Base-by-base conservation (phyloP, 495 filamentous ascomycete genomes). In the Penicillium mononematosum region DNA sequence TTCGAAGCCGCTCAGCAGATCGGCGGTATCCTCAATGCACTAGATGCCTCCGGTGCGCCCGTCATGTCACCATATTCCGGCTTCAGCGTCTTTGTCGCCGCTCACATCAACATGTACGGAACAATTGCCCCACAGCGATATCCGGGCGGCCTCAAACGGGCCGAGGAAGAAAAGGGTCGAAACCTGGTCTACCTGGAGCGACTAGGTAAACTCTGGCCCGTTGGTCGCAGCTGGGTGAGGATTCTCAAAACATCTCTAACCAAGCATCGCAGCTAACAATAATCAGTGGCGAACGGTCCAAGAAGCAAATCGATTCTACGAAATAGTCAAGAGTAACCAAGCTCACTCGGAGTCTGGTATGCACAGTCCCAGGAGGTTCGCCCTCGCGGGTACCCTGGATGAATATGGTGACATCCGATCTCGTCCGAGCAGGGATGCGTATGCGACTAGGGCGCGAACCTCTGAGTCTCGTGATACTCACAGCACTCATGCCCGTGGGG, bases 41-140 rank as follows among this genome's bases (percentile, higher is more conserved):
- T 78, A 5, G 72, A 75, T 32, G 63, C 67, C 45, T 76, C 71
- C 1, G 62, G 62, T 19, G 68, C 75, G 7, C 62, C 73, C 0
- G 70, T 78, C 2, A 76, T 78, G 55, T 75, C 73, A 2, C 74
- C 75, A 8, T 78, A 78, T 47, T 72, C 73, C 3, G 75, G 75
- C 10, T 78, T 76, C 54, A 78, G 75, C 34, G 71, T 76, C 34
- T 78, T 78, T 42, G 75, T 78, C 6, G 71, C 73, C 6, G 75
- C 71, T 7, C 75, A 78, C 41, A 72, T 78, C 53, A 78, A 78
- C 49, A 78, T 78, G 75, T 76, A 78, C 61, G 75, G 73, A 14
- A 74, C 75, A 0, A 68, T 78, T 5, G 67, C 64, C 0, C 73
- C 75, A 9, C 56, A 55, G 8, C 64, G 66, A 12, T 78, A 78